phyloP scores from a whole-genome alignment of 208 protist genomes.

The Trypanosoma lewisi region DNA sequence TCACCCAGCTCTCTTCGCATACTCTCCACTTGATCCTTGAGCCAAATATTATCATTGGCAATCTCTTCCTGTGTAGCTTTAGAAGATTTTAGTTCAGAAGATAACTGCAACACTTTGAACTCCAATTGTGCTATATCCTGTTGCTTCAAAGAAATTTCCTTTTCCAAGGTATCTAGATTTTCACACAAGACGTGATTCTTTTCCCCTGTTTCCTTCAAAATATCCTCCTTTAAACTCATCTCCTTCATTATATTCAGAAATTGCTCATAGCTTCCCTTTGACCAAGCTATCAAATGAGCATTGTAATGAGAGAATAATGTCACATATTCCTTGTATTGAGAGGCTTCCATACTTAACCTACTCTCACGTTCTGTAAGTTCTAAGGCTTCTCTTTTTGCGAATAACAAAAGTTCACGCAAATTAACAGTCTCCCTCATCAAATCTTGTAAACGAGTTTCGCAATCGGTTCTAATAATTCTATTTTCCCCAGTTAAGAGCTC shows the following conservation, averaged over 20 bases:
- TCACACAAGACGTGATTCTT: neutral
- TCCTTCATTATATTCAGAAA: neutral
- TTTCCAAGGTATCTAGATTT: conserved; percentile 2
- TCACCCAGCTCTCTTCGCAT: conserved; percentile 72
- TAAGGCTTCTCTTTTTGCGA: conserved; percentile 1
- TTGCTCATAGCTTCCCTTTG: neutral
- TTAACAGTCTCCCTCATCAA: conserved; percentile 3
- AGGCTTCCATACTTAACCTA: neutral
- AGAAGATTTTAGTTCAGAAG: conserved; percentile 1
- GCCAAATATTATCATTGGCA: conserved; percentile 53
- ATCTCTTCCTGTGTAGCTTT: conserved; percentile 14
- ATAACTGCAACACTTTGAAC: conserved; percentile 1
- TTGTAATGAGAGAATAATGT: neutral
- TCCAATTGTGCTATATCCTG: conserved; percentile 7
- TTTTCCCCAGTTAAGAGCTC: conserved; percentile 11
- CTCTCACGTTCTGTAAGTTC: neutral
- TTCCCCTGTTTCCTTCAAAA: conserved; percentile 2
- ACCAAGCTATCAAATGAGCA: neutral
- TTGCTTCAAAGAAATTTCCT: conserved; percentile 4
- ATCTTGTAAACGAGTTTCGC: conserved; percentile 9
- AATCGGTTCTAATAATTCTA: conserved; percentile 2
- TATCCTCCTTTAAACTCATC: neutral
- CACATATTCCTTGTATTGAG: conserved; percentile 1
- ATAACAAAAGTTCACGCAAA: conserved; percentile 1
- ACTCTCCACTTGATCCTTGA: conserved; percentile 60